Percentiles rank a stretch among this genome's conserved stretches.
Conservation (phyloP, 345 rosid genomes). For the Erysimum cheiranthoides region DNA sequence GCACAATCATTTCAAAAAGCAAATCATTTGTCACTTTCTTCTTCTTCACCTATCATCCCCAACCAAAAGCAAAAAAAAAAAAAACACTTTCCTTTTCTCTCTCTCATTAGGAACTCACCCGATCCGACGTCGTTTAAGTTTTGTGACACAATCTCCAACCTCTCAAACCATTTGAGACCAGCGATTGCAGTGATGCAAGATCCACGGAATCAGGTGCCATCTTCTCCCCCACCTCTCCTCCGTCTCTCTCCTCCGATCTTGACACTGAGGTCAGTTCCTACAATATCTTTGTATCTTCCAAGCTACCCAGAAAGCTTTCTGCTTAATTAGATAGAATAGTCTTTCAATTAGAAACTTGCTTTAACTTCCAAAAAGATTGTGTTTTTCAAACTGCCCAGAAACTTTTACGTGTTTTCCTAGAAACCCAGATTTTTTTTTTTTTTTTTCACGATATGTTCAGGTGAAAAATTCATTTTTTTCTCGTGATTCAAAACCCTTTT, state of each 20-base stretch:
- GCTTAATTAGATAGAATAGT: constrained; percentile 9
- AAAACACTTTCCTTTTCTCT: constrained; percentile 31
- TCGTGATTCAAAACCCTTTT: neutral
- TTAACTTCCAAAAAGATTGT: constrained; percentile 12
- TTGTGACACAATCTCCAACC: constrained; percentile 3
- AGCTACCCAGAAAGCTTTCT: neutral
- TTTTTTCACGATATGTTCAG: neutral
- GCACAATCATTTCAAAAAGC: constrained; percentile 44
- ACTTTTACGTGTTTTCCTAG: neutral
- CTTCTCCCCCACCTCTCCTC: constrained; percentile 87
- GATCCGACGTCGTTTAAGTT: constrained; percentile 23
- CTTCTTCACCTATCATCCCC: constrained; percentile 35
- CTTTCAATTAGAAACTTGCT: too few relatives aligned
- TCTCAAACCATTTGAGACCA: constrained; percentile 8
- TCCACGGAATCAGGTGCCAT: constrained; percentile 55
- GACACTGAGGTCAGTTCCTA: constrained; percentile 75
- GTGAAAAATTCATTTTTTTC: neutral
- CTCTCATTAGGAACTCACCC: constrained; percentile 11
- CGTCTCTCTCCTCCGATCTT: constrained; percentile 91
- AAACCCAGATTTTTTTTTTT: neutral
- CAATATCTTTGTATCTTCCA: neutral
- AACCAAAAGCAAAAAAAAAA: constrained; percentile 17
- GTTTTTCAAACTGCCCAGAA: constrained; percentile 17
- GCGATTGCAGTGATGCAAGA: constrained; percentile 64
- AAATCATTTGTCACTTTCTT: constrained; percentile 44